Evolutionary conservation across 2,329 filamentous ascomycete species (phyloP).

Genomic region (Aspergillus fijiensis): DNA sequence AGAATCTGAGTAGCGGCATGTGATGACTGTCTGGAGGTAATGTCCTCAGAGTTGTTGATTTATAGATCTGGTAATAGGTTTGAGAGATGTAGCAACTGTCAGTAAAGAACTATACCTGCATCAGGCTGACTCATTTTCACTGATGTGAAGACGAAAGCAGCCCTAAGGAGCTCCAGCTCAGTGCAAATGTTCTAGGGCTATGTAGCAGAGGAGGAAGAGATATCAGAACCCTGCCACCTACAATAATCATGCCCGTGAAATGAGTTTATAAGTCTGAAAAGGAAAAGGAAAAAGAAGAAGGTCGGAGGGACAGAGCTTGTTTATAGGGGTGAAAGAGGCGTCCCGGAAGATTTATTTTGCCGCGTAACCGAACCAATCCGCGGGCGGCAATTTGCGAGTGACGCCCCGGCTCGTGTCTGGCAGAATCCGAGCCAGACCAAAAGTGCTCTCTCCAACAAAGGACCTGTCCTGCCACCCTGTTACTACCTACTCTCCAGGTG

Average conservation of each 20-base stretch:
- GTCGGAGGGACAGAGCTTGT: constrained; percentile 11
- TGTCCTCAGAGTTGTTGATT: too few species aligned
- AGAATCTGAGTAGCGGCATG: too few species aligned
- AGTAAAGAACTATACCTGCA: constrained; percentile 66
- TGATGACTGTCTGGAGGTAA: too few species aligned
- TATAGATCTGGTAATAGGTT: neutral
- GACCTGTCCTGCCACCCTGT: constrained; percentile 24
- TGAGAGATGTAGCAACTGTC: constrained; percentile 59
- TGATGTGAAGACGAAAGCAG: constrained; percentile 18
- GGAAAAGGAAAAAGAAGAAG: constrained; percentile 27
- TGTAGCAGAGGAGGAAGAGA: constrained; percentile 62
- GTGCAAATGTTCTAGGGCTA: constrained; percentile 61
- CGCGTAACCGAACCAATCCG: constrained; percentile 40
- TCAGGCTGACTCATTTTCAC: constrained; percentile 34
- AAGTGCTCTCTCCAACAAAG: constrained; percentile 27
- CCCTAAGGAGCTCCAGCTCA: constrained; percentile 66
- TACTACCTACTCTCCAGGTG: constrained; percentile 12
- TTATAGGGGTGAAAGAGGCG: constrained; percentile 21
- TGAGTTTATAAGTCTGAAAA: constrained; percentile 51
- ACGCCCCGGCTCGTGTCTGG: constrained; percentile 29
- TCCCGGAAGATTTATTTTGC: constrained; percentile 32
- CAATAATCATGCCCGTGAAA: constrained; percentile 63
- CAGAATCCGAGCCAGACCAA: constrained; percentile 33
- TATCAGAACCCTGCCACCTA: constrained; percentile 53
- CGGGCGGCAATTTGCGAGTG: constrained; percentile 39